Conservation (phyloP, 148 eudicot species). For the Nepenthes mirabilis region DNA sequence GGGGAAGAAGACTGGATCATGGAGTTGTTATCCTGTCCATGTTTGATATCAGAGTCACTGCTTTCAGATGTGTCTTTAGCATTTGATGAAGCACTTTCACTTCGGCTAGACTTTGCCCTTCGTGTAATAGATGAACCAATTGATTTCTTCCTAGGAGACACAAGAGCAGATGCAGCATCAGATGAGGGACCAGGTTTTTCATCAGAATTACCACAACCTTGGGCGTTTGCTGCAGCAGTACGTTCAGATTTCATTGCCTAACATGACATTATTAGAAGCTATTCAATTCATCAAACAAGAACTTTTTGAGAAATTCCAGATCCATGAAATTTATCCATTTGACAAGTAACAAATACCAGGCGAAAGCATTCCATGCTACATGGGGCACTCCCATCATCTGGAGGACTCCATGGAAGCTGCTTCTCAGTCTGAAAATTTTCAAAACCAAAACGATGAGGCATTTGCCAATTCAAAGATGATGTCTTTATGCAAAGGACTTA, state of each 20-base stretch:
- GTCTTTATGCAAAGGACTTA: slow-evolving; percentile 21
- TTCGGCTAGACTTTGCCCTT: slow-evolving; percentile 50
- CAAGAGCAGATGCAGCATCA: slow-evolving; percentile 27
- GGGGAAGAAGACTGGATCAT: slow-evolving; percentile 21
- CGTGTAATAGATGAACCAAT: slow-evolving; percentile 32
- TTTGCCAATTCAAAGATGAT: neutral
- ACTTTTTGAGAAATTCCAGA: neutral
- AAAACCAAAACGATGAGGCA: neutral
- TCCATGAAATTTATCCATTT: neutral
- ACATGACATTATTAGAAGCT: slow-evolving; percentile 1
- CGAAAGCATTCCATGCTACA: slow-evolving; percentile 74
- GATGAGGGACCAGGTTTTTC: slow-evolving; percentile 34
- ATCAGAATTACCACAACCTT: slow-evolving; percentile 25
- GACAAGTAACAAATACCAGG: slow-evolving; percentile 27
- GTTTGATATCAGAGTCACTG: slow-evolving; percentile 69
- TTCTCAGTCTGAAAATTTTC: slow-evolving; percentile 52
- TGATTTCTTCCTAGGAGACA: slow-evolving; percentile 31
- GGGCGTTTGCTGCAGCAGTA: slow-evolving; percentile 19
- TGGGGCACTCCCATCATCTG: slow-evolving; percentile 46
- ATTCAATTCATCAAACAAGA: neutral
- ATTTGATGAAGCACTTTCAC: slow-evolving; percentile 74
- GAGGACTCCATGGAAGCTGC: slow-evolving; percentile 46
- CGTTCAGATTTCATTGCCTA: slow-evolving; percentile 45
- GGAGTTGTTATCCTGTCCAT: slow-evolving; percentile 26
- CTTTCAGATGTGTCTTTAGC: slow-evolving; percentile 55